Percentiles rank a stretch among this genome's conserved stretches.
Conservation (phyloP, 106 monocot species). For the Allium cepa region DNA sequence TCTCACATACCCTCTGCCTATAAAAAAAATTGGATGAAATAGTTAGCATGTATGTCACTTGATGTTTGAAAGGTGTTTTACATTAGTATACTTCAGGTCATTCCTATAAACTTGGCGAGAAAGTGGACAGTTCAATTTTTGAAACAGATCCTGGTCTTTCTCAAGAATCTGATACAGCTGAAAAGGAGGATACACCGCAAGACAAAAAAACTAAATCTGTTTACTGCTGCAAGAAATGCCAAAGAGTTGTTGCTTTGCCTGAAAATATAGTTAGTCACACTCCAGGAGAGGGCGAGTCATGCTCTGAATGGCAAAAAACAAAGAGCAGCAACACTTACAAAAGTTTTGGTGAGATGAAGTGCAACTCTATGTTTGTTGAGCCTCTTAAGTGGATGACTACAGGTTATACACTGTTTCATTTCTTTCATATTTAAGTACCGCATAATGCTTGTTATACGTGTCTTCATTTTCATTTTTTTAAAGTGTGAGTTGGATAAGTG, state of each 20-base stretch:
- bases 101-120: slow-evolving; percentile 68
- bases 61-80: not conserved
- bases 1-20: too few species aligned
- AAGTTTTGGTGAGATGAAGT: slow-evolving; percentile 37
- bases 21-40: too few species aligned
- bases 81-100: slow-evolving; percentile 33
- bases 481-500: too few species aligned
- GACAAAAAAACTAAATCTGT: slow-evolving; percentile 15
- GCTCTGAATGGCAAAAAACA: slow-evolving; percentile 71
- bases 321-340: slow-evolving; percentile 35
- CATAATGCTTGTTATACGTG: too few species aligned
- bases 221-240: slow-evolving; percentile 93
- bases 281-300: slow-evolving; percentile 80
- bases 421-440: not conserved
- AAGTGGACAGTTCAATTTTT: slow-evolving; percentile 78
- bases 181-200: slow-evolving; percentile 12
- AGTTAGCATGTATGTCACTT: not conserved
- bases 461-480: too few species aligned
- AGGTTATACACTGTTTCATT: slow-evolving; percentile 21
- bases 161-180: slow-evolving; percentile 13
- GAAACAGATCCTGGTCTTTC: slow-evolving; percentile 73
- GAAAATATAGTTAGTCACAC: slow-evolving; percentile 79
- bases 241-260: slow-evolving; percentile 71
- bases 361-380: slow-evolving; percentile 83
- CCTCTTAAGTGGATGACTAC: slow-evolving; percentile 88